phyloP scores from a whole-genome alignment of 2,329 filamentous ascomycete genomes.

The Myriosclerotinia duriaeana region DNA sequence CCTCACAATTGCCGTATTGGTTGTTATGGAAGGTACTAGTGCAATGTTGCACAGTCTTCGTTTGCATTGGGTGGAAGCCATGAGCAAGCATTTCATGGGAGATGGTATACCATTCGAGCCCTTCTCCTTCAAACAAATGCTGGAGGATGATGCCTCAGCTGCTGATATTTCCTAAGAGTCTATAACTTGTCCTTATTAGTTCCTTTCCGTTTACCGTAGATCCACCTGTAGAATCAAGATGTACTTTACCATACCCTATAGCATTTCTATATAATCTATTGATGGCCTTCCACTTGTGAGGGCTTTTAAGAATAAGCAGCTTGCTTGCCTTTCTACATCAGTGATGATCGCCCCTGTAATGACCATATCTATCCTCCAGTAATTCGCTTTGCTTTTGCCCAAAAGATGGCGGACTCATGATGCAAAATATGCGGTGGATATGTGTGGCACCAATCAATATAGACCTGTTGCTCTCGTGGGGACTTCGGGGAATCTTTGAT shows the following conservation, averaged over 20 bases:
- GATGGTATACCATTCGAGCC: constrained; percentile 83
- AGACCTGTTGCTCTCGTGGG: not conserved
- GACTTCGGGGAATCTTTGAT: not conserved
- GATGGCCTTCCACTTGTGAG: not conserved
- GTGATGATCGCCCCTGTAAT: not conserved
- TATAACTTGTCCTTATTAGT: constrained; percentile 23
- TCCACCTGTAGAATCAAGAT: constrained; percentile 35
- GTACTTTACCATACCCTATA: constrained; percentile 22
- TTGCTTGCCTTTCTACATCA: too few relatives aligned
- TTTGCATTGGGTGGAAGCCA: constrained; percentile 95
- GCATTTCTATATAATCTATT: not conserved
- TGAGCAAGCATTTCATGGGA: constrained; percentile 96
- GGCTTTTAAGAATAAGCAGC: not conserved
- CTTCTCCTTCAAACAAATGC: constrained; percentile 79
- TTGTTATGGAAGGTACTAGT: constrained; percentile 93
- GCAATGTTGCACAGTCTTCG: constrained; percentile 92
- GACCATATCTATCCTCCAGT: too few relatives aligned
- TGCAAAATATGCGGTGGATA: not conserved
- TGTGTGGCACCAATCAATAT: constrained; percentile 17
- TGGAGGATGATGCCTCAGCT: constrained; percentile 76
- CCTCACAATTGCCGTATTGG: constrained; percentile 75
- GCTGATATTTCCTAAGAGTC: constrained; percentile 48
- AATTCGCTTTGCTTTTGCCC: too few relatives aligned
- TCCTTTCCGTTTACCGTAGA: constrained; percentile 29
- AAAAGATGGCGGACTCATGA: not conserved